Evolutionary conservation across 1,284 basidiomycete genomes (phyloP).

Genomic region (Naganishia liquefaciens): DNA sequence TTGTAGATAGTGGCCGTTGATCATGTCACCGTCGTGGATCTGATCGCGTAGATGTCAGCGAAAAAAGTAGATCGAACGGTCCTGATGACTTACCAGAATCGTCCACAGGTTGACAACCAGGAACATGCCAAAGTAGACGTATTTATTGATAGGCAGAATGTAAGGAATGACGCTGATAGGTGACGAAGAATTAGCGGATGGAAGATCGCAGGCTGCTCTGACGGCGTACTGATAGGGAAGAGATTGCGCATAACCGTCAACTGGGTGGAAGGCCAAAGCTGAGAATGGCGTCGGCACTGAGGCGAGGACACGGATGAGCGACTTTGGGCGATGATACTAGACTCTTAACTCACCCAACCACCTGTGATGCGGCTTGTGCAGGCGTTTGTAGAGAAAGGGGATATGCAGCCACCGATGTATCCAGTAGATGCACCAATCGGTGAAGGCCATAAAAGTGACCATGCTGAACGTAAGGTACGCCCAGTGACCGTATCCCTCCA

Average conservation of each 20-base stretch:
- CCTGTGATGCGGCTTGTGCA: constrained; percentile 98
- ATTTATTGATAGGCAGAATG: constrained; percentile 86
- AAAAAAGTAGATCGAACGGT: neutral
- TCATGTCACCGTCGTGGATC: constrained; percentile 99
- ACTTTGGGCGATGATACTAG: neutral
- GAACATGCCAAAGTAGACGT: constrained; percentile 77
- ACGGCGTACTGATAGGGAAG: constrained; percentile 74
- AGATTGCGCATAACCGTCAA: constrained; percentile 92
- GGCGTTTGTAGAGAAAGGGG: constrained; percentile 80
- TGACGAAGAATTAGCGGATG: neutral
- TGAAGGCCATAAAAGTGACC: constrained; percentile 79
- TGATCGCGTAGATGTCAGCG: constrained; percentile 42
- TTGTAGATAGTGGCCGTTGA: constrained; percentile 87
- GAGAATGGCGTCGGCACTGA: constrained; percentile 94
- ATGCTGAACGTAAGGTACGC: constrained; percentile 50
- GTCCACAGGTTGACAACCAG: constrained; percentile 88
- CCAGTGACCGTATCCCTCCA: constrained; percentile 37
- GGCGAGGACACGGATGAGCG: constrained; percentile 14
- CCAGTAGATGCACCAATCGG: constrained; percentile 92
- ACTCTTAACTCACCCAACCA: constrained; percentile 77
- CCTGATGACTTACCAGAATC: constrained; percentile 65
- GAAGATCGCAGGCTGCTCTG: constrained; percentile 13
- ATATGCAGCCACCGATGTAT: constrained; percentile 88
- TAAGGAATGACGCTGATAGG: constrained; percentile 70
- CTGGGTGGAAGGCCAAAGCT: constrained; percentile 93